Percentiles rank a stretch among this genome's conserved stretches.
These are phyloP conservation scores for Raddia guianensis DNA, from an alignment of 176 grass and related monocot genomes.

Conservation along the genomic window DNA sequence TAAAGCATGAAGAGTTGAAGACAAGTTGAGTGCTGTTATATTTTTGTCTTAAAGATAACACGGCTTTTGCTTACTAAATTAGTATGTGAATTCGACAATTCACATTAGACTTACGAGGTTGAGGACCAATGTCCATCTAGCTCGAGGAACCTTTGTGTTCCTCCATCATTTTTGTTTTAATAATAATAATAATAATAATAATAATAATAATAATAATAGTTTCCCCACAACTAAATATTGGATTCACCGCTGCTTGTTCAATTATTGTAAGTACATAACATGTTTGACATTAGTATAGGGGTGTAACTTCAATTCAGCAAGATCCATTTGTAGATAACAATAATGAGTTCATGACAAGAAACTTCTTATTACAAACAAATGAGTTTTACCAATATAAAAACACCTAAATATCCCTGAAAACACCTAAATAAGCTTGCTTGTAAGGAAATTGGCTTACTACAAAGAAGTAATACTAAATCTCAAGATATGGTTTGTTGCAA, in stretches of 20 bases:
- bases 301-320: constrained; percentile 8
- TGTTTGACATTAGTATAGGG: neutral
- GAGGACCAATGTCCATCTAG: too few relatives aligned
- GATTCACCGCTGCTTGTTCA: neutral
- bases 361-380: neutral
- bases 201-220: too few relatives aligned
- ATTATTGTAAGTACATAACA: neutral
- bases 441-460: neutral
- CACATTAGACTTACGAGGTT: neutral
- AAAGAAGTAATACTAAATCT: neutral
- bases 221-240: neutral
- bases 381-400: neutral
- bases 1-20: neutral
- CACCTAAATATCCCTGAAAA: neutral
- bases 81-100: neutral
- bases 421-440: neutral
- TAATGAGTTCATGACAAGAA: neutral
- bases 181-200: too few relatives aligned
- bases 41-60: neutral
- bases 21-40: neutral
- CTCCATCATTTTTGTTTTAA: neutral
- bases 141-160: too few relatives aligned
- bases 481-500: neutral
- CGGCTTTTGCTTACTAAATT: neutral
- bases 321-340: neutral